These are phyloP conservation scores for Podospora pseudopauciseta DNA, from an alignment of 495 filamentous ascomycete species.

Conservation along the genomic window DNA sequence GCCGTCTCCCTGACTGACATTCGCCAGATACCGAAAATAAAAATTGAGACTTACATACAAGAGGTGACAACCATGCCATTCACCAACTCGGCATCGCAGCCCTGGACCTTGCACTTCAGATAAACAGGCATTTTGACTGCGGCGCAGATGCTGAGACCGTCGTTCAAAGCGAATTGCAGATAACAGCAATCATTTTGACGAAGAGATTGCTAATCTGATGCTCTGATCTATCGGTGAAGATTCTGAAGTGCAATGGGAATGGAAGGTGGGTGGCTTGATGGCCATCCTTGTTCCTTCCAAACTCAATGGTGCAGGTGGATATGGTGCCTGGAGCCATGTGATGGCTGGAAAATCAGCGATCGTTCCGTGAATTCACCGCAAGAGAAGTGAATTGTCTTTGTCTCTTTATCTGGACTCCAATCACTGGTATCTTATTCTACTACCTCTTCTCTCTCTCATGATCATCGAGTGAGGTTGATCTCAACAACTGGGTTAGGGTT, in stretches of 20 bases:
- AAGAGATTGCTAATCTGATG: not conserved
- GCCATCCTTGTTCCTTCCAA: not conserved
- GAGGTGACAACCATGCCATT: constrained; percentile 84
- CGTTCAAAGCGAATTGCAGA: not conserved
- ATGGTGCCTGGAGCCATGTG: no score
- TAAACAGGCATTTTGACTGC: constrained; percentile 59
- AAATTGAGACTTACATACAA: constrained; percentile 61
- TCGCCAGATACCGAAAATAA: constrained; percentile 1
- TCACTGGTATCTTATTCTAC: no score
- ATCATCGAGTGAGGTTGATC: not conserved
- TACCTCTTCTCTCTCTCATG: not conserved
- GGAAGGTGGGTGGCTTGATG: no score
- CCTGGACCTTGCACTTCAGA: constrained; percentile 77
- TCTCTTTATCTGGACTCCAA: no score
- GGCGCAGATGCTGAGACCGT: not conserved
- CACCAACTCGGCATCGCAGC: constrained; percentile 68
- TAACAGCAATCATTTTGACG: not conserved
- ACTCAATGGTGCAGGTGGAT: not conserved
- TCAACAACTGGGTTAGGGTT: not conserved
- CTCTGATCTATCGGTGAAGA: not conserved
- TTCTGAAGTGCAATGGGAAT: no score
- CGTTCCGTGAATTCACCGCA: not conserved
- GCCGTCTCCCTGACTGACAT: not conserved
- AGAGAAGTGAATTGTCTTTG: not conserved
- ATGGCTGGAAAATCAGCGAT: not conserved